These are phyloP conservation scores for Posidonia australis DNA, from an alignment of 106 monocot genomes.

Conservation along the genomic window DNA sequence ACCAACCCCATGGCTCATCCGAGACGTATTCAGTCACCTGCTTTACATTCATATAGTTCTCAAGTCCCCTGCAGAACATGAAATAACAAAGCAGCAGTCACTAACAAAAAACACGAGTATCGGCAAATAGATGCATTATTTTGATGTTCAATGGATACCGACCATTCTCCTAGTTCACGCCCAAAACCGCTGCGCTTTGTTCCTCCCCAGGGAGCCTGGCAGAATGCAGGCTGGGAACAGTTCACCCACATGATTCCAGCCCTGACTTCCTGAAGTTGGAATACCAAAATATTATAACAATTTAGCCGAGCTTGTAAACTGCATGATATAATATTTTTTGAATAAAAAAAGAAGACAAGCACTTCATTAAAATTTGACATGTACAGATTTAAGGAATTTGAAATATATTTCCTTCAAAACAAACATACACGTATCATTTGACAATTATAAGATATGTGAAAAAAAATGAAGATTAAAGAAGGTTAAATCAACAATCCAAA, in stretches of 20 bases:
- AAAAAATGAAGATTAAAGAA: not conserved
- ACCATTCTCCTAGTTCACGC: constrained; percentile 95
- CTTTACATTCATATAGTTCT: constrained; percentile 82
- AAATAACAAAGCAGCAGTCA: not conserved
- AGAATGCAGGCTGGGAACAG: constrained; percentile 88
- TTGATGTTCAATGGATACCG: constrained; percentile 2
- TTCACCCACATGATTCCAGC: constrained; percentile 83
- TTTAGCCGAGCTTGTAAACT: constrained; percentile 2
- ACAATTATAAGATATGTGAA: not conserved
- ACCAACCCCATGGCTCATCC: constrained; percentile 89
- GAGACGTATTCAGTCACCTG: constrained; percentile 91
- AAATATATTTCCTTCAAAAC: too few species aligned
- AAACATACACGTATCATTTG: too few species aligned
- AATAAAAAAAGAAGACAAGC: too few species aligned
- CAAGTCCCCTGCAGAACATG: constrained; percentile 60
- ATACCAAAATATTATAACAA: not conserved
- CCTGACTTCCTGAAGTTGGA: constrained; percentile 46
- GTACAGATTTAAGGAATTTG: too few species aligned
- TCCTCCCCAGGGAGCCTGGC: constrained; percentile 98
- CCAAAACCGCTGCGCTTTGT: constrained; percentile 96
- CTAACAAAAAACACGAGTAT: not conserved
- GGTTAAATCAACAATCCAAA: not conserved
- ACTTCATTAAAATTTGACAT: too few species aligned
- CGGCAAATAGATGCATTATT: not conserved
- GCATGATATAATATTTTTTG: too few species aligned